Conservation (phyloP, 176 grass and related monocot genomes). For the Metroxylon sagu region DNA sequence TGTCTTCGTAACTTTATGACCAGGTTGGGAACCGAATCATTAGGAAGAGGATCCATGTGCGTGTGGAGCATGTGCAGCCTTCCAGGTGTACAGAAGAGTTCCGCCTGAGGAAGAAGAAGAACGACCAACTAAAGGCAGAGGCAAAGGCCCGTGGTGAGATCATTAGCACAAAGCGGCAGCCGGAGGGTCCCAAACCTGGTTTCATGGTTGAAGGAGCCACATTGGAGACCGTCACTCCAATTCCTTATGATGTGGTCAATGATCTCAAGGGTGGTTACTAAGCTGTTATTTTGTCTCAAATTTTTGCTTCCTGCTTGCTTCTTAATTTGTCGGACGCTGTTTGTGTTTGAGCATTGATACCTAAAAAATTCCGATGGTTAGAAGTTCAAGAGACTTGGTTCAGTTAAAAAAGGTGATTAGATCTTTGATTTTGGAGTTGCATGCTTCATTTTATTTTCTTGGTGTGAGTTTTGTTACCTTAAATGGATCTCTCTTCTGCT, state of each 20-base stretch:
- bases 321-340: no score
- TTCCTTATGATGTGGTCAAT: constrained; percentile 12
- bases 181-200: constrained; percentile 9
- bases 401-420: no score
- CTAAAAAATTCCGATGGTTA: no score
- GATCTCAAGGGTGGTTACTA: constrained; percentile 15
- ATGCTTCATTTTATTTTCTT: no score
- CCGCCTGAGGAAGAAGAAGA: constrained; percentile 2
- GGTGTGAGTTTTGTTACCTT: no score
- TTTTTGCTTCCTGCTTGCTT: no score
- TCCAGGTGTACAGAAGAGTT: constrained; percentile 5
- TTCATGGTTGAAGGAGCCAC: constrained; percentile 11
- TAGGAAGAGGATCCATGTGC: constrained; percentile 9
- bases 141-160: constrained; percentile 2
- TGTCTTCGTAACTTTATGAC: no score
- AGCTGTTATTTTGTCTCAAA: background rate
- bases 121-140: constrained; percentile 3
- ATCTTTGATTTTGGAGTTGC: no score
- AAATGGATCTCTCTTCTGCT: no score
- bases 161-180: constrained; percentile 6
- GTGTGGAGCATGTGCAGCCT: constrained; percentile 5
- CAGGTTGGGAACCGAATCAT: constrained; percentile 1
- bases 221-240: constrained; percentile 3
- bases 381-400: no score
- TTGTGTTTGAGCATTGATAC: no score